Evolutionary conservation across 1,284 basidiomycete species (phyloP), one percentile per base, ranked within the genome.

Genomic region (Apiotrichum brassicae): DNA sequence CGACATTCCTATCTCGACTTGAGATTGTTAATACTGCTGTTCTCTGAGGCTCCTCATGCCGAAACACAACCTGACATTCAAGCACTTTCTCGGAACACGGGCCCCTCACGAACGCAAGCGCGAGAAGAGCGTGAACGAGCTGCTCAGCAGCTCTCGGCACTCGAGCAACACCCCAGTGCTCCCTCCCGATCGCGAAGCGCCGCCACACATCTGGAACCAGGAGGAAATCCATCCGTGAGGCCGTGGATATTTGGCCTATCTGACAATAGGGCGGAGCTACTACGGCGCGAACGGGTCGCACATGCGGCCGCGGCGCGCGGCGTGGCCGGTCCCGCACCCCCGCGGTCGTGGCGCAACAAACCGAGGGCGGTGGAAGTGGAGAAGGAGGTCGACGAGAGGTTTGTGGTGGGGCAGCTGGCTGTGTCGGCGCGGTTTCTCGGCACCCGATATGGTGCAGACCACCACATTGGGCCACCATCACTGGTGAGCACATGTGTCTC

Each of bases 31-130:
- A n/a, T n/a, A n/a, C n/a, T n/a, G n/a, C n/a, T n/a, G n/a, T n/a
- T n/a, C n/a, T n/a, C n/a, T n/a, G n/a, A n/a, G n/a, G n/a, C n/a
- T n/a, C n/a, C n/a, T n/a, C n/a, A 50, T 70, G 68, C 66, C 68
- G 16, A 70, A 67, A 52, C 68, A 70, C 58, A 57, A 62, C 13
- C 60, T 61, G 6, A 60, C 61, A 13, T 70, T 68, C 63, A 70
- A 68, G 43, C 64, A 70, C 35, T 63, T 70, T 25, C 20, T 56
- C 22, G 54, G 54, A 20, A 54, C 39, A 55, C 60, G 38, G 56
- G 39, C 43, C 19, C 22, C 3, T 14, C 8, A 8, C 28, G 28
- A 30, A 1, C 22, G n/a, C 28, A 22, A 37, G 42, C 52, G 46
- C 36, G 50, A 54, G 22, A 51, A 49, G 28, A 58, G 51, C 18